Base-by-base conservation (phyloP, 2,329 filamentous ascomycete species). In the Fusarium ramigenum region DNA sequence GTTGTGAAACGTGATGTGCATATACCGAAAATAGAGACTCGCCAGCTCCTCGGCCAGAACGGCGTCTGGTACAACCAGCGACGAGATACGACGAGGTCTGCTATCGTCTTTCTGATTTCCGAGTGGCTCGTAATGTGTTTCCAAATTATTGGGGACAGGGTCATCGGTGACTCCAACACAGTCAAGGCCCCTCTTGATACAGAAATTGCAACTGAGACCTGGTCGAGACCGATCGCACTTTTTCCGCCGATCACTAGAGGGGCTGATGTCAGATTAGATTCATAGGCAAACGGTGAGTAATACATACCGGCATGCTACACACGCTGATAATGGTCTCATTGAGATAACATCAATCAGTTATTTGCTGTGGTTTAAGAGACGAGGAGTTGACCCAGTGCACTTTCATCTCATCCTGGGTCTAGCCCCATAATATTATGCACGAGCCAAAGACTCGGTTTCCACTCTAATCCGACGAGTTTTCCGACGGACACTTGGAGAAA, bases 211-310 rank as follows among this genome's bases (percentile, higher is more conserved):
- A 14, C 42, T 60, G 18, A 47, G 25, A 11, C 61, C 61, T 9
- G 54, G 54, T 4, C 61, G 61, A 25, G 61, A 58, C 9, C 61
- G 39, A 21, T 60, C 39, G 37, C 61, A 63, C 54, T 60, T 63
- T 47, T 60, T 63, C 54, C 57, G 61, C 34, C 61, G 61, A 58
- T 50, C 37, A 28, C 61, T 60, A 21, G 30, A 37, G 34, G 15
- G 7, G 47, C 25, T 8, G 9, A 39, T 25, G 10, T 60, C 9
- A 52, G 57, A 39, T 21, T 21, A 7, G 11, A 16, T 34, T 28
- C 15, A 21, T 16, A 40, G 8, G 21, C 2, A 15, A 54, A 15
- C 30, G 19, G 25, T n/a, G 12, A 30, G 19, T 18, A 54, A 19
- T 21, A 18, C 53, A 21, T 40, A 52, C 57, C 57, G 57, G n/a